These are phyloP conservation scores for Xylaria longipes DNA, from an alignment of 495 filamentous ascomycete genomes.

Conservation along the genomic window DNA sequence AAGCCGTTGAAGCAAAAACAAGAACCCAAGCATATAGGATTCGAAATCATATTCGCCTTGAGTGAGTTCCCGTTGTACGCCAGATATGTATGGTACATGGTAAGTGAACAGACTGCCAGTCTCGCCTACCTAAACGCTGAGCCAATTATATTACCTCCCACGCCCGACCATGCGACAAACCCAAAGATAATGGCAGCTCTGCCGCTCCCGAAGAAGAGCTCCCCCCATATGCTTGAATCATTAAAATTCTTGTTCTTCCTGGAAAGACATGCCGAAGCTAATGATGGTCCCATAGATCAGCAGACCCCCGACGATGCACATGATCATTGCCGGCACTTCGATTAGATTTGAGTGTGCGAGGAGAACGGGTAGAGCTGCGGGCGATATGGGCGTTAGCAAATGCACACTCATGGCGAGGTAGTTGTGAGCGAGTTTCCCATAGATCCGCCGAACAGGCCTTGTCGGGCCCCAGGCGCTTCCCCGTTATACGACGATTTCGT, in stretches of 20 bases:
- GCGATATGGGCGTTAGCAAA: slow-evolving; percentile 35
- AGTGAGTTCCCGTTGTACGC: neutral
- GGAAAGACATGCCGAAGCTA: slow-evolving; percentile 97
- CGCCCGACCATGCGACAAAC: neutral
- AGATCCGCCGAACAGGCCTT: neutral
- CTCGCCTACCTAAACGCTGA: slow-evolving; percentile 11
- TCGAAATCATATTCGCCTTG: neutral
- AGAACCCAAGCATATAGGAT: neutral
- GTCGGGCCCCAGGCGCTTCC: neutral
- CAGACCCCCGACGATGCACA: slow-evolving; percentile 90
- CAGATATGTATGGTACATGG: slow-evolving; percentile 18
- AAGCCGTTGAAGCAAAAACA: neutral
- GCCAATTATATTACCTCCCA: slow-evolving; percentile 8
- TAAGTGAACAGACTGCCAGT: slow-evolving; percentile 18
- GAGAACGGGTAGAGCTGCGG: slow-evolving; percentile 83
- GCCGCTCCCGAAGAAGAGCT: neutral
- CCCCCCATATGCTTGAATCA: neutral
- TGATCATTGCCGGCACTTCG: slow-evolving; percentile 83
- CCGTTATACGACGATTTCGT: neutral
- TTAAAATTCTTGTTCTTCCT: slow-evolving; percentile 87
- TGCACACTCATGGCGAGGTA: neutral
- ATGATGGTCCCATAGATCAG: slow-evolving; percentile 98
- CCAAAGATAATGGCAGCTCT: neutral
- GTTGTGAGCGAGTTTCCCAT: neutral
- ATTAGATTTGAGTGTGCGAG: slow-evolving; percentile 88